Evolutionary conservation across 345 rosid genomes (phyloP), one percentile per base, ranked within the genome.

Genomic region (Erucastrum elatum): DNA sequence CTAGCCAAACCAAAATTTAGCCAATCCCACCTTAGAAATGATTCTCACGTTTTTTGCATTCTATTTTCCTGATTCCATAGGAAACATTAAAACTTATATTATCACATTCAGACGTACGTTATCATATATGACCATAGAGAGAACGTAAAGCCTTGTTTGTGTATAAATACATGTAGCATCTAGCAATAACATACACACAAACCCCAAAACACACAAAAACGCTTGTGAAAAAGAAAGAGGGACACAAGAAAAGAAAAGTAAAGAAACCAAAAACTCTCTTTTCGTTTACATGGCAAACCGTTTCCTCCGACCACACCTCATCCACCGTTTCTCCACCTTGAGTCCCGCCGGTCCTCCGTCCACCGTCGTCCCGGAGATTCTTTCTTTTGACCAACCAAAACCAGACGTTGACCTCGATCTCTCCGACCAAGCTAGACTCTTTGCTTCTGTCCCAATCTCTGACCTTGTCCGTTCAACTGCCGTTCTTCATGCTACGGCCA

Each of bases 391-490:
- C 58, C 79, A 82, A 55, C 80, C 77, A 13, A 85, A 84, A 44
- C 74, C 67, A 10, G 73, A 81, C 31, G 65, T 74, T 62, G 81
- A 81, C 74, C 76, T 94, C 4, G 87, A 94, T 74, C 80, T 92
- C 1, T 26, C 75, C 4, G 88, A 91, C 72, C 84, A 84, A 41
- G 77, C 81, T 6, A 76, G 83, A 67, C 91, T 92, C 17, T 94
- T 92, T 75, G 59, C 82, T 5, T 59, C 81, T 12, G n/a, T 89
- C 2, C 67, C 91, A 1, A 65, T 88, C 7, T 11, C 80, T 4
- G 84, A 84, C 78, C 88, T 94, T 8, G 6, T 90, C 4, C 93
- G 87, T 15, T 83, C 97, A 4, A 79, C 86, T 5, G 74, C 75
- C 1, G 84, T 70, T 76, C 91, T 94, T 1, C 89, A 89, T 61